A percentile compares a stretch with the other conserved stretches of the same genome.
Evolutionary conservation across 2,329 filamentous ascomycete species (phyloP).

Genomic region (Penicillium sp.): DNA sequence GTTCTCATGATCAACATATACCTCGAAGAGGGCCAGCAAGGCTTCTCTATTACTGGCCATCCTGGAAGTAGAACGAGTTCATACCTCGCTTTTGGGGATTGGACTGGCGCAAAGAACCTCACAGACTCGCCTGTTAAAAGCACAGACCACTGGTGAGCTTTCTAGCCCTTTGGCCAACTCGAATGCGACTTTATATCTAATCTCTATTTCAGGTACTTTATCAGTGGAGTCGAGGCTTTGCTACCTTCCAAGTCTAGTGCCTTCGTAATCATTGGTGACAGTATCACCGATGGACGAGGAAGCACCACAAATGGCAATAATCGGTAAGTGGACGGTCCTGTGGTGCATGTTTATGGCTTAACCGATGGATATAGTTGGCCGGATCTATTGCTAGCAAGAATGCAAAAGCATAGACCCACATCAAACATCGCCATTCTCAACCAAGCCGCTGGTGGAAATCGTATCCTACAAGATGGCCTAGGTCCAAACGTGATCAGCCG

Average conservation of each 20-base stretch:
- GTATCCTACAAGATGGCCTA: slow-evolving; percentile 60
- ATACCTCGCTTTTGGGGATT: slow-evolving; percentile 59
- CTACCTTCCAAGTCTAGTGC: slow-evolving; percentile 44
- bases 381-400: slow-evolving; percentile 53
- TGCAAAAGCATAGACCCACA: slow-evolving; percentile 49
- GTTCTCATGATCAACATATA: slow-evolving; percentile 61
- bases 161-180: not conserved
- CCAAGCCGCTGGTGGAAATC: slow-evolving; percentile 68
- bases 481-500: slow-evolving; percentile 61
- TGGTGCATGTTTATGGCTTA: not conserved
- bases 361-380: slow-evolving; percentile 48
- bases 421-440: slow-evolving; percentile 58
- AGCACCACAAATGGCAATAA: slow-evolving; percentile 60
- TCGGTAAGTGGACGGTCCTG: slow-evolving; percentile 29
- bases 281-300: slow-evolving; percentile 64
- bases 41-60: slow-evolving; percentile 60
- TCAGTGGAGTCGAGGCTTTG: slow-evolving; percentile 58
- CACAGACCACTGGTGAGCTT: slow-evolving; percentile 44
- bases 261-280: slow-evolving; percentile 60
- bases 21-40: slow-evolving; percentile 55
- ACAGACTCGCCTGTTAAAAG: slow-evolving; percentile 36
- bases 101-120: slow-evolving; percentile 51
- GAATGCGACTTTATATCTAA: slow-evolving; percentile 13
- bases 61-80: slow-evolving; percentile 64
- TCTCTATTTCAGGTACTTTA: slow-evolving; percentile 54